Base-by-base conservation (phyloP, 148 eudicot species). In the Rhododendron griersonianum region DNA sequence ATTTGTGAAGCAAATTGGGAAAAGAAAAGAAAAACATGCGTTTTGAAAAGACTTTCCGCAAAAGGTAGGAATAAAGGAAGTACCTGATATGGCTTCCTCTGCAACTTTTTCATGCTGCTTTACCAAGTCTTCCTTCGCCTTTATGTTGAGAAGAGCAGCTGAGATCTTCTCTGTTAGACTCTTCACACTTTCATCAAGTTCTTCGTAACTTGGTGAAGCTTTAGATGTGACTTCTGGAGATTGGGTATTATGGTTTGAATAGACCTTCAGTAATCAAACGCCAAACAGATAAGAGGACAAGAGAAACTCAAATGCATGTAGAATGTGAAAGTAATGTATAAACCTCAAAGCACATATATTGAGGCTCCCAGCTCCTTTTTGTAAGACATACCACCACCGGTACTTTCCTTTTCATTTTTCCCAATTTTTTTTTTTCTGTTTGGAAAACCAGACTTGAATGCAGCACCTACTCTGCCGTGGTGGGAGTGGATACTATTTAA, bases 11-110 rank as follows among this genome's bases (percentile, higher is more conserved):
- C 33, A 65, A 25, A 67, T 67, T 25, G 35, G 16, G 14, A 67
- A 67, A n/a, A 67, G 10, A 25, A 25, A 25, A 65, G n/a, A 23
- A 67, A 67, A 67, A 67, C 35, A 67, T 67, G 35, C 74, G 1
- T 67, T 67, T n/a, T 25, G 14, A 10, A 67, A 25, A 67, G 4
- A 67, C 30, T 67, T 67, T 25, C 35, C 6, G 35, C 74, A 67
- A 67, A 67, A 11, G 35, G 15, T 67, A 67, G 74, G 33, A 67
- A 67, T 11, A 25, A 67, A 25, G 33, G 14, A 67, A 25, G 74
- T 87, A 96, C 99, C 99, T 91, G 93, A 94, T 51, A 96, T 94
- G 55, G 99, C 99, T 93, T 96, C 98, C 91, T 96, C 99, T 3
- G 99, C 99, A 85, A 96, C 98, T 92, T 91, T 94, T 13, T 96